Percentiles rank a stretch among this genome's conserved stretches.
These are phyloP conservation scores for Skeletonema grethae DNA, from an alignment of 108 stramenopile genomes.

Conservation along the genomic window DNA sequence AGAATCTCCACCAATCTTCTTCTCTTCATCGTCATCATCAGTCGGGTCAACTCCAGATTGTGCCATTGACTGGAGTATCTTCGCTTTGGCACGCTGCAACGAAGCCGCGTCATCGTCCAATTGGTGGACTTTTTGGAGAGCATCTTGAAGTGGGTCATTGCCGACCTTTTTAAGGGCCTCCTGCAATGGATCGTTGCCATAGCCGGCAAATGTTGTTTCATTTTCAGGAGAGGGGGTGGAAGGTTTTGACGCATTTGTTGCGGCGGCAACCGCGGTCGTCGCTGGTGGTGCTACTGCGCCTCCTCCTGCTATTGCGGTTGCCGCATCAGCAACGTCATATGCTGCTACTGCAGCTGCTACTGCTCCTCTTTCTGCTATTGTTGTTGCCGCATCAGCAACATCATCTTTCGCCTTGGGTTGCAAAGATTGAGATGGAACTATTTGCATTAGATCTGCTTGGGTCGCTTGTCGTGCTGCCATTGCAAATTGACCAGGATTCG, in stretches of 20 bases:
- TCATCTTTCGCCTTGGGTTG: not conserved
- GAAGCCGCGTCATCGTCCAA: not conserved
- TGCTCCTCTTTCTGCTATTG: not conserved
- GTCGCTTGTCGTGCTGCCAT: not conserved
- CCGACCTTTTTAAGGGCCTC: not conserved
- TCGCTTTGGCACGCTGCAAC: constrained; percentile 2
- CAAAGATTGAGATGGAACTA: not conserved
- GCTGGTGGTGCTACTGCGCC: not conserved
- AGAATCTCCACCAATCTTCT: not conserved
- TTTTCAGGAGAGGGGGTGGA: not conserved
- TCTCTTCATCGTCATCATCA: not conserved
- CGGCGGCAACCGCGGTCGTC: not conserved
- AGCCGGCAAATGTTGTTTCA: not conserved
- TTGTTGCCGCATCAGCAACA: not conserved
- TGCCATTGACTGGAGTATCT: not conserved
- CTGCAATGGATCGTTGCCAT: not conserved
- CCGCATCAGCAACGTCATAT: not conserved
- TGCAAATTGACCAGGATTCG: not conserved
- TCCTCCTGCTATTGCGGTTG: not conserved
- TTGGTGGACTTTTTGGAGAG: not conserved
- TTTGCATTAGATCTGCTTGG: not conserved
- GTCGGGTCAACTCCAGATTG: not conserved
- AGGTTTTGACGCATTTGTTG: not conserved
- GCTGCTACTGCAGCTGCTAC: not conserved
- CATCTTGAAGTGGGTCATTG: not conserved